These are phyloP conservation scores for Euphrasia confusa DNA, from an alignment of 257 asterid species.

Conservation along the genomic window DNA sequence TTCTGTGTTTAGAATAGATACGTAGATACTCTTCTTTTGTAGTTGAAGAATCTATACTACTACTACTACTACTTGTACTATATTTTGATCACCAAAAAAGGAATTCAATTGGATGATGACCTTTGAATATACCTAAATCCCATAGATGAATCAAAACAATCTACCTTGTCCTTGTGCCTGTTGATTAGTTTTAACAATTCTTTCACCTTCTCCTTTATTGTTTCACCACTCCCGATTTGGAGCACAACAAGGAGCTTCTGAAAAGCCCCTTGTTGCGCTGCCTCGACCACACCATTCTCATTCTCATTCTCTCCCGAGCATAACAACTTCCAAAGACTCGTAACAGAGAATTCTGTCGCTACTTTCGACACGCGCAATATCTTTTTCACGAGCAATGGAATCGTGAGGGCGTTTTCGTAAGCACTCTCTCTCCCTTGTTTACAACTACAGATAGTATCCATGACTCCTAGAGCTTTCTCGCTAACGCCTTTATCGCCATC, in stretches of 20 bases:
- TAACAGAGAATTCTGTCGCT: conserved; percentile 47
- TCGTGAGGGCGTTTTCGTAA: conserved; percentile 31
- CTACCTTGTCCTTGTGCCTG: conserved; percentile 44
- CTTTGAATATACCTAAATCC: conserved; percentile 60
- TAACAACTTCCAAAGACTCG: conserved; percentile 55
- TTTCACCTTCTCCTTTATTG: conserved; percentile 44
- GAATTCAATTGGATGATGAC: conserved; percentile 30
- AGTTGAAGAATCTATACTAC: no score
- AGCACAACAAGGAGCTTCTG: conserved; percentile 72
- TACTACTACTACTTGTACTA: no score
- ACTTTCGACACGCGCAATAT: conserved; percentile 51
- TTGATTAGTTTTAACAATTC: conserved; percentile 70
- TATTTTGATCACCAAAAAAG: no score
- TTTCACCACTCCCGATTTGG: conserved; percentile 62
- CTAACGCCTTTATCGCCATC: conserved; percentile 48
- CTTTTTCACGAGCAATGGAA: conserved; percentile 70
- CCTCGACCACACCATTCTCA: conserved; percentile 43
- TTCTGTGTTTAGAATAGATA: no score
- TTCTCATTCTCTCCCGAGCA: conserved; percentile 39
- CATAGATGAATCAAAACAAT: conserved; percentile 59
- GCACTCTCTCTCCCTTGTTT: conserved; percentile 47
- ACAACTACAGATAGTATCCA: conserved; percentile 40
- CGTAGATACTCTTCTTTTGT: no score
- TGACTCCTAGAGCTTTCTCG: conserved; percentile 50
- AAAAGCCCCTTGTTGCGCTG: conserved; percentile 62